phyloP scores from a whole-genome alignment of 805 yeast species.

The Myxozyma neglecta region DNA sequence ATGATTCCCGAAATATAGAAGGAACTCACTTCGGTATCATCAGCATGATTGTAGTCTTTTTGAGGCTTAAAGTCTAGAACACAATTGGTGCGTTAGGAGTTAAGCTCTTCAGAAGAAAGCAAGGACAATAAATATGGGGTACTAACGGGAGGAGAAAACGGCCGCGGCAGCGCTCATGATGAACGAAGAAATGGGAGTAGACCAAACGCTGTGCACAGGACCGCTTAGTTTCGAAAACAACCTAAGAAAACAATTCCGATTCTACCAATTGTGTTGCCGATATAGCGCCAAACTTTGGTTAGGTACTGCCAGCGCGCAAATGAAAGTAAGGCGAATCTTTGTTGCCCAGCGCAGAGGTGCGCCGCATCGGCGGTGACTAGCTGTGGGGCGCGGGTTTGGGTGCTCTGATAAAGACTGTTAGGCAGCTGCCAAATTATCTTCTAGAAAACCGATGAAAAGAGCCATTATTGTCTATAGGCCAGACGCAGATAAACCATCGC shows the following conservation, averaged over 20 bases:
- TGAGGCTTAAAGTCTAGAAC: constrained; percentile 28
- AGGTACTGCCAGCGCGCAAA: too few species aligned
- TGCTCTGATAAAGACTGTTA: too few species aligned
- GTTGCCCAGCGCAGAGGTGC: too few species aligned
- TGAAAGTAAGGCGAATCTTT: too few species aligned
- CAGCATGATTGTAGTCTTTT: constrained; percentile 45
- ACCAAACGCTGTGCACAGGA: background rate
- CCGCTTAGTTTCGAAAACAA: background rate
- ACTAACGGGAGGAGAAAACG: constrained; percentile 21
- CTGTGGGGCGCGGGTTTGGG: too few species aligned
- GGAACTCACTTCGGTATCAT: constrained; percentile 34
- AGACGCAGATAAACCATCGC: too few species aligned
- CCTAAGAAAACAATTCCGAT: background rate
- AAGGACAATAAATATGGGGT: background rate
- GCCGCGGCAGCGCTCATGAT: background rate
- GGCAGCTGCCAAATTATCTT: too few species aligned
- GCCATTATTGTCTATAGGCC: too few species aligned
- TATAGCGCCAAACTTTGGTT: too few species aligned
- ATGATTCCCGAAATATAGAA: background rate
- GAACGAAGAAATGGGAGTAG: background rate
- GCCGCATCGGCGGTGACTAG: too few species aligned
- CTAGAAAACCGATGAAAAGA: too few species aligned
- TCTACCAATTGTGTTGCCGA: background rate
- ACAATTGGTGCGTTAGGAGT: background rate
- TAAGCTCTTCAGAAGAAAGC: background rate